Conservation (phyloP, 2,329 filamentous ascomycete species). For the Cercospora sp. region DNA sequence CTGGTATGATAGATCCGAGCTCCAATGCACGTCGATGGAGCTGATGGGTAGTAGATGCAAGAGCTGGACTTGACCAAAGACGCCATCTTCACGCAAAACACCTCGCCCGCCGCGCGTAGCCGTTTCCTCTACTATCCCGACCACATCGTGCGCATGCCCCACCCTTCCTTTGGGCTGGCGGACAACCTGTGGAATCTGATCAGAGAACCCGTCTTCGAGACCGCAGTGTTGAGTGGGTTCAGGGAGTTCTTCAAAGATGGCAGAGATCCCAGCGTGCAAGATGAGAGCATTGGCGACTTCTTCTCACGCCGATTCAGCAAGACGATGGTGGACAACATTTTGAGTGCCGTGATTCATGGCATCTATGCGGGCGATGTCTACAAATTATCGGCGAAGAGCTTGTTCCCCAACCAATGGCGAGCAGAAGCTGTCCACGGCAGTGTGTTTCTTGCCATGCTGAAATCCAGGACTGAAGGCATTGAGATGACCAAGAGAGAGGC, state of each 20-base stretch:
- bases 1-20: slow-evolving; percentile 57
- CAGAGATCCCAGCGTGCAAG: slow-evolving; percentile 46
- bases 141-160: slow-evolving; percentile 67
- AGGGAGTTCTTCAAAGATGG: slow-evolving; percentile 36
- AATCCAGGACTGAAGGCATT: slow-evolving; percentile 35
- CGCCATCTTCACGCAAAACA: slow-evolving; percentile 55
- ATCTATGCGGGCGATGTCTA: slow-evolving; percentile 90
- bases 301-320: slow-evolving; percentile 57
- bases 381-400: slow-evolving; percentile 70
- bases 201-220: slow-evolving; percentile 59
- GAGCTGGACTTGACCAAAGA: slow-evolving; percentile 59
- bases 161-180: slow-evolving; percentile 40
- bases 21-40: slow-evolving; percentile 20
- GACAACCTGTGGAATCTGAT: slow-evolving; percentile 32
- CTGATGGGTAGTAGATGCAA: slow-evolving; percentile 51
- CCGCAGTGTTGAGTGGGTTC: slow-evolving; percentile 42
- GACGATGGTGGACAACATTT: slow-evolving; percentile 66
- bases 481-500: slow-evolving; percentile 40
- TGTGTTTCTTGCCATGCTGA: slow-evolving; percentile 39
- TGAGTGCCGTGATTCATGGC: slow-evolving; percentile 77
- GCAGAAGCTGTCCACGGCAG: slow-evolving; percentile 50
- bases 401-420: slow-evolving; percentile 55
- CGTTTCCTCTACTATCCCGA: slow-evolving; percentile 90
- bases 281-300: slow-evolving; percentile 73
- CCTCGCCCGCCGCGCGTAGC: slow-evolving; percentile 56